Evolutionary conservation across 805 yeast genomes (phyloP), one percentile per base, ranked within the genome.

Genomic region (Candida krabiensis): DNA sequence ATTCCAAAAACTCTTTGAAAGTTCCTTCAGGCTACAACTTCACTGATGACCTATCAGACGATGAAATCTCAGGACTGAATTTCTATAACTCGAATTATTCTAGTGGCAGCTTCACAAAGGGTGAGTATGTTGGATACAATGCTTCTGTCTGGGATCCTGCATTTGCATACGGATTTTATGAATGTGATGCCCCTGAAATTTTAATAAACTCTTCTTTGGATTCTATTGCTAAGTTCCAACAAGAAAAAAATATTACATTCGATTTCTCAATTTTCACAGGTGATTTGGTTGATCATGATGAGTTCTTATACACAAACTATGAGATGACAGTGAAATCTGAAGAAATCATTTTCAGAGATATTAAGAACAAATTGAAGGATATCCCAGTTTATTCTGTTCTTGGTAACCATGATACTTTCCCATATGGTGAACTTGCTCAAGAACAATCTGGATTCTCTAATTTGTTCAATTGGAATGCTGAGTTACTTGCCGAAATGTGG

Each of bases 331-430:
- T 74, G 41, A 56, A 63, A 21, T 79, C 83, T n/a, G 86, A 82
- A 56, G 69, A 67, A 38, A 55, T 58, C 16, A 58, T 74, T 2
- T 69, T 78, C 58, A 62, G 71, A 46, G 72, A 80, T 42, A 66
- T 82, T 68, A 82, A 81, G 49, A 28, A 43, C 26, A 40, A 40
- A 36, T 67, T 82, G 40, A 63, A 69, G 14, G 65, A 73, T 36
- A 57, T 78, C 21, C 83, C 86, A 6, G 73, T 83, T 4, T 80
- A 64, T 53, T 71, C 86, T 9, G 77, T 76, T 16, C 61, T 83
- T 50, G 89, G 89, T 19, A 81, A 80, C 57, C 88, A 83, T 59
- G 89, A 83, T 53, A 75, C 80, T 22, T 83, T 73, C 67, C 89
- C 90, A 14, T 78, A 80, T 49, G 84, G 83, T 25, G 86, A 83